Evolutionary conservation across 2,329 filamentous ascomycete species (phyloP).

Genomic region (Neofusicoccum laricinum): DNA sequence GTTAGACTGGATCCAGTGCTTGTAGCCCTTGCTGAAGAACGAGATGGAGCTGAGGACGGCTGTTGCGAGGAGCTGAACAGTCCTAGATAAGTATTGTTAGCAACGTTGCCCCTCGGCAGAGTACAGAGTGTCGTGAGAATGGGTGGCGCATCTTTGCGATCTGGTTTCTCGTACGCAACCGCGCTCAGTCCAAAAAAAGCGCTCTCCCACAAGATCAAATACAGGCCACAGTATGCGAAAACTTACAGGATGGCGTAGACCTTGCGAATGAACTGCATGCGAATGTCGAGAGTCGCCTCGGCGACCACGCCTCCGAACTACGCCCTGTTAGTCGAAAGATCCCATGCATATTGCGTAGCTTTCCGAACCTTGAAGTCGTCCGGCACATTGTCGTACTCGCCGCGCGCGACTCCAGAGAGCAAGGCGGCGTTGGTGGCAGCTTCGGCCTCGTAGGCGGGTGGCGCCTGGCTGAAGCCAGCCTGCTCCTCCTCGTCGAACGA

Average conservation of each 20-base stretch:
- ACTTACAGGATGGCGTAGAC: conserved; percentile 82
- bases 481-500: conserved; percentile 65
- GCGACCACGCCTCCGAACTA: conserved; percentile 90
- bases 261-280: conserved; percentile 95
- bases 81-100: conserved; percentile 34
- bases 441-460: conserved; percentile 72
- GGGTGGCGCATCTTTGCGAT: neutral
- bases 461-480: conserved; percentile 64
- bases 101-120: neutral
- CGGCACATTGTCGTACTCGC: conserved; percentile 85
- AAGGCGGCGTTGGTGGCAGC: conserved; percentile 57
- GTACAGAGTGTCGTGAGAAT: conserved; percentile 31
- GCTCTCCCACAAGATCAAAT: neutral
- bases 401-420: conserved; percentile 64
- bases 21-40: conserved; percentile 80
- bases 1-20: conserved; percentile 80
- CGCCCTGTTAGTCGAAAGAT: conserved; percentile 15
- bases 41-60: conserved; percentile 76
- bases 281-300: conserved; percentile 91
- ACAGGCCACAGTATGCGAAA: conserved; percentile 38
- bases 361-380: conserved; percentile 86
- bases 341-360: neutral
- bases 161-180: neutral
- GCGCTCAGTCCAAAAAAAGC: neutral
- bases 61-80: conserved; percentile 87